These are phyloP conservation scores for Beta macrorhiza DNA, from an alignment of 179 eudicot species.

Conservation along the genomic window DNA sequence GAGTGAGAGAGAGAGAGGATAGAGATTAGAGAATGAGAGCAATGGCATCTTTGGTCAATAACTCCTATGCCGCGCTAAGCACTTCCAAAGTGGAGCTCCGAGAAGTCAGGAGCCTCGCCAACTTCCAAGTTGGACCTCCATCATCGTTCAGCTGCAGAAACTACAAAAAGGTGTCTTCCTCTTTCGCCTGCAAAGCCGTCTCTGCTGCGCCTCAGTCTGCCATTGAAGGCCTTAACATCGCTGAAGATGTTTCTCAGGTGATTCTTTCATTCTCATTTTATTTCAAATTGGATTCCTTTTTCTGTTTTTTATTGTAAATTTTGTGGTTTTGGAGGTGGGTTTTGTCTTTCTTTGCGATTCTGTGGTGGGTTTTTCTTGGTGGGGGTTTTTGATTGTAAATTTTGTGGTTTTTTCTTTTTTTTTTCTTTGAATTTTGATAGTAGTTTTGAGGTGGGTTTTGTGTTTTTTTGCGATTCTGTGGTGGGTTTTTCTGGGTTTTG, in stretches of 20 bases:
- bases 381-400: neutral
- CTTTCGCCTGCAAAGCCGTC: conserved; percentile 55
- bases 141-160: conserved; percentile 31
- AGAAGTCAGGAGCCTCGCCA: conserved; percentile 26
- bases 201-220: conserved; percentile 47
- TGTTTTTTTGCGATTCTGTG: neutral
- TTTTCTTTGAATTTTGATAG: neutral
- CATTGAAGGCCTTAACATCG: conserved; percentile 74
- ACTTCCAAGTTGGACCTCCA: conserved; percentile 21
- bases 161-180: conserved; percentile 29
- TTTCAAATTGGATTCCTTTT: neutral
- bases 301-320: neutral
- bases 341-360: conserved; percentile 11
- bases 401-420: neutral
- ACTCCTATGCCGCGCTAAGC: conserved; percentile 34
- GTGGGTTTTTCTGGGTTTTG: neutral
- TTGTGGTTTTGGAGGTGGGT: conserved; percentile 20
- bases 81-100: conserved; percentile 33
- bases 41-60: conserved; percentile 59
- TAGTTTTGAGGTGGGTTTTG: neutral
- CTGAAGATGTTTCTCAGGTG: conserved; percentile 90
- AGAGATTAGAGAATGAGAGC: conserved; percentile 8
- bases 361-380: neutral
- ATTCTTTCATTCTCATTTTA: conserved; percentile 9
- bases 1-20: neutral